Percentiles rank a stretch among this genome's conserved stretches.
Conservation (phyloP, 208 protist genomes). For the Porcisia hertigi region DNA sequence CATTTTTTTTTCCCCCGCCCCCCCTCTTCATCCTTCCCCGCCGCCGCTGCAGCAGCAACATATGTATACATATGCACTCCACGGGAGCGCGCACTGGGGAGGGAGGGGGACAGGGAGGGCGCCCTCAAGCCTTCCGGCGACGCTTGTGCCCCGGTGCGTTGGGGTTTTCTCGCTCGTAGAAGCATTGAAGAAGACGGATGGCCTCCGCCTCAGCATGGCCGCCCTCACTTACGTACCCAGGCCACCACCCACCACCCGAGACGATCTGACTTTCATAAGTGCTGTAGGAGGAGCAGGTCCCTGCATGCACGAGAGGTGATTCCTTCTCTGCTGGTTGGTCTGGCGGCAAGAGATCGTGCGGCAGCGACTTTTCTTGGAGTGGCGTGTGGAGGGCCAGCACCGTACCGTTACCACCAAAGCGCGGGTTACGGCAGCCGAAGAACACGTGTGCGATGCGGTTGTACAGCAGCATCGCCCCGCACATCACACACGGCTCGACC, state of each 20-base stretch:
- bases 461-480: conserved; percentile 86
- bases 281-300: background rate
- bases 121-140: conserved; percentile 38
- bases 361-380: background rate
- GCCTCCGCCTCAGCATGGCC: conserved; percentile 65
- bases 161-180: conserved; percentile 82
- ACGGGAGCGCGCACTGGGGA: background rate
- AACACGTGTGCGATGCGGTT: conserved; percentile 76
- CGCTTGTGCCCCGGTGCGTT: conserved; percentile 79
- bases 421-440: conserved; percentile 93
- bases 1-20: no score
- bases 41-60: no score
- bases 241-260: conserved; percentile 8
- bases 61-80: background rate
- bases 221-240: conserved; percentile 65
- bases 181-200: conserved; percentile 70
- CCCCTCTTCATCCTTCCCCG: background rate
- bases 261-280: background rate
- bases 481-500: conserved; percentile 97
- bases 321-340: background rate
- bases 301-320: background rate
- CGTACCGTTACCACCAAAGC: conserved; percentile 96
- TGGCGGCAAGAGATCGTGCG: background rate
- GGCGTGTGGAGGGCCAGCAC: conserved; percentile 70
- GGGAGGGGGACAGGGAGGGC: background rate